Evolutionary conservation across 2,329 filamentous ascomycete genomes (phyloP).

Genomic region (Fonsecaea pugnacius): DNA sequence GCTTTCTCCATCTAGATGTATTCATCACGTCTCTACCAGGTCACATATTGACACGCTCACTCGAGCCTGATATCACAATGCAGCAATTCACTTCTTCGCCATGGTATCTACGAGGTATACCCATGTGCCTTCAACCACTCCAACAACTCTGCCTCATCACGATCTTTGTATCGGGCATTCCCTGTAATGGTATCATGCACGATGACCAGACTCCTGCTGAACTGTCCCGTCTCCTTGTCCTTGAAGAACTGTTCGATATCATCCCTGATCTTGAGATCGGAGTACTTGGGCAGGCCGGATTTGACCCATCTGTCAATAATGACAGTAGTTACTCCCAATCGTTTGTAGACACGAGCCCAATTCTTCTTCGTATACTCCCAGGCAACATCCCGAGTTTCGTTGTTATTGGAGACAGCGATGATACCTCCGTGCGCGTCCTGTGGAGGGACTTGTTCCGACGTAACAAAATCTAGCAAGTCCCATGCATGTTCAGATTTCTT

Average conservation of each 20-base stretch:
- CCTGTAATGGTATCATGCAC: constrained; percentile 84
- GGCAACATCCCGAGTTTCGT: constrained; percentile 70
- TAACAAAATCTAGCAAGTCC: constrained; percentile 71
- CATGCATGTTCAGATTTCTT: constrained; percentile 71
- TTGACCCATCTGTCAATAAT: constrained; percentile 88
- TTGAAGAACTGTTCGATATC: constrained; percentile 87
- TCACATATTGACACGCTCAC: too few species aligned
- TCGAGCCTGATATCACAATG: too few species aligned
- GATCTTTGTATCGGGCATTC: constrained; percentile 77
- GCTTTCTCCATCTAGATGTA: too few species aligned
- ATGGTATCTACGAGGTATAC: constrained; percentile 52
- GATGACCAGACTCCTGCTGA: constrained; percentile 82
- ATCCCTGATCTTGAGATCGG: constrained; percentile 68
- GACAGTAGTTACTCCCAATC: constrained; percentile 79
- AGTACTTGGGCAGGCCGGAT: constrained; percentile 76
- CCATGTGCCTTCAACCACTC: constrained; percentile 75
- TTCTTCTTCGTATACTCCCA: constrained; percentile 87
- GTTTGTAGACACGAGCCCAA: constrained; percentile 72
- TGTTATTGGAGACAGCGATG: constrained; percentile 73
- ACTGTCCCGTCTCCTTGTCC: constrained; percentile 75
- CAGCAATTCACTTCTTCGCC: not conserved
- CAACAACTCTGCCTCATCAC: constrained; percentile 73
- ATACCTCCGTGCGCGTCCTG: constrained; percentile 87
- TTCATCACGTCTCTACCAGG: too few species aligned
- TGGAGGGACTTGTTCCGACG: constrained; percentile 80